Conservation (phyloP, 2,329 filamentous ascomycete genomes). For the Colletotrichum costaricense region DNA sequence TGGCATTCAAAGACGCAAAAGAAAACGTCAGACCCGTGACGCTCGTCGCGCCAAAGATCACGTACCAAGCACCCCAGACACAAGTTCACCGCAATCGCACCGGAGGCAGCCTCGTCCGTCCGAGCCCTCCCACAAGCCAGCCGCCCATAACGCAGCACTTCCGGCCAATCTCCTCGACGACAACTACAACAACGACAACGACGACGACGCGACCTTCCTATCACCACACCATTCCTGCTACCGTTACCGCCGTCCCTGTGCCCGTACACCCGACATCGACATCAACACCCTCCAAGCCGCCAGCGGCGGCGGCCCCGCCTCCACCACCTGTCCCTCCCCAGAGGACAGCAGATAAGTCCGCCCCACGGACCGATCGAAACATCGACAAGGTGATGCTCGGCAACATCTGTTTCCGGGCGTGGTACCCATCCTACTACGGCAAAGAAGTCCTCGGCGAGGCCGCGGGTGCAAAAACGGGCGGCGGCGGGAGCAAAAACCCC, state of each 20-base stretch:
- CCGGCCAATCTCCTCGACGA: neutral
- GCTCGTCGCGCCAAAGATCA: constrained; percentile 53
- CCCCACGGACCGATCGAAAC: constrained; percentile 72
- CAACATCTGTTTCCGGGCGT: constrained; percentile 84
- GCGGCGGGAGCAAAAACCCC: constrained; percentile 25
- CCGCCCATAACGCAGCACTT: constrained; percentile 36
- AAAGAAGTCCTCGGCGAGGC: constrained; percentile 73
- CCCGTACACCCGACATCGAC: constrained; percentile 34
- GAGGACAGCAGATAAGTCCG: constrained; percentile 43
- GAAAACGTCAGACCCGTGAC: constrained; percentile 46
- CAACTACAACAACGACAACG: too few species aligned
- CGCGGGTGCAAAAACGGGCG: constrained; percentile 30
- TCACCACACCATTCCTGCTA: constrained; percentile 12
- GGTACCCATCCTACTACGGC: constrained; percentile 92
- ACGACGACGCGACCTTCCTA: neutral
- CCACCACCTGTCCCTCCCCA: neutral
- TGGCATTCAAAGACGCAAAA: constrained; percentile 35
- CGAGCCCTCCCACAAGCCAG: constrained; percentile 36
- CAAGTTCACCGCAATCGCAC: constrained; percentile 32
- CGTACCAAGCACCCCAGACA: constrained; percentile 52
- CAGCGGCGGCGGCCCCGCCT: constrained; percentile 26
- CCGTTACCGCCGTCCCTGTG: constrained; percentile 21
- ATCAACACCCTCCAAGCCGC: constrained; percentile 39
- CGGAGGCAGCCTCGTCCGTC: constrained; percentile 31
- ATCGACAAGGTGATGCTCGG: constrained; percentile 90